Evolutionary conservation across 1,284 basidiomycete genomes (phyloP).

Genomic region (Vanrija pseudolonga): DNA sequence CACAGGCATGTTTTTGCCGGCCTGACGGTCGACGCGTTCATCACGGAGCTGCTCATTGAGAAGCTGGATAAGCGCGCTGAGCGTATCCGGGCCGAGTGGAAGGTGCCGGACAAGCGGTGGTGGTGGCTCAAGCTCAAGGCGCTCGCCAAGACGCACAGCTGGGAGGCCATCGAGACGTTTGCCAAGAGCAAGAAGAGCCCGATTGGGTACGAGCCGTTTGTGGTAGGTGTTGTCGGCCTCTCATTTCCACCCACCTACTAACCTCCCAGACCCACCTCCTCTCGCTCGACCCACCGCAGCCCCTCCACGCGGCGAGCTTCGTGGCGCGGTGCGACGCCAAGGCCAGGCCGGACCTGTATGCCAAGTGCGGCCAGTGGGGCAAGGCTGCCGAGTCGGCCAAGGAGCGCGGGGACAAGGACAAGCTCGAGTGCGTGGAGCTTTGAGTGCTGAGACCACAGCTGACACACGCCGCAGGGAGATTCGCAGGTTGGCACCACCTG

Average conservation of each 20-base stretch:
- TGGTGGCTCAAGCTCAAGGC: conserved; percentile 89
- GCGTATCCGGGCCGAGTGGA: conserved; percentile 74
- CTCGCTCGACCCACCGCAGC: conserved; percentile 47
- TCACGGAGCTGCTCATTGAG: conserved; percentile 68
- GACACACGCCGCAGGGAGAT: conserved; percentile 5
- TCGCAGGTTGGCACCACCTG: conserved; percentile 1
- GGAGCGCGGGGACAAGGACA: conserved; percentile 73
- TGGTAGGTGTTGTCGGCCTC: conserved; percentile 56
- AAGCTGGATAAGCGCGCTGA: conserved; percentile 81
- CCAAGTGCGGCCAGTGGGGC: conserved; percentile 82
- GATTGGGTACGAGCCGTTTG: conserved; percentile 92
- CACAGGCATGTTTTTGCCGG: conserved; percentile 73
- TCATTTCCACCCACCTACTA: not conserved
- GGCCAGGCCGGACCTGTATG: conserved; percentile 78
- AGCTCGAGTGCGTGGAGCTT: conserved; percentile 65
- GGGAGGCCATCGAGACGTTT: conserved; percentile 77
- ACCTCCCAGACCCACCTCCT: conserved; percentile 39
- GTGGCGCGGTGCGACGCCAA: conserved; percentile 77
- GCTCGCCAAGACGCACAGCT: conserved; percentile 70
- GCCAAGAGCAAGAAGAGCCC: conserved; percentile 82
- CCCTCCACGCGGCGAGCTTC: conserved; percentile 68
- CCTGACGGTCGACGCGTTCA: conserved; percentile 75
- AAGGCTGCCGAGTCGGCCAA: conserved; percentile 82
- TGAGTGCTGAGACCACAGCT: conserved; percentile 3
- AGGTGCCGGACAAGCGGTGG: conserved; percentile 89